Evolutionary conservation across 345 rosid genomes (phyloP), one percentile per base, ranked within the genome.

Genomic region (Anacardium occidentale): DNA sequence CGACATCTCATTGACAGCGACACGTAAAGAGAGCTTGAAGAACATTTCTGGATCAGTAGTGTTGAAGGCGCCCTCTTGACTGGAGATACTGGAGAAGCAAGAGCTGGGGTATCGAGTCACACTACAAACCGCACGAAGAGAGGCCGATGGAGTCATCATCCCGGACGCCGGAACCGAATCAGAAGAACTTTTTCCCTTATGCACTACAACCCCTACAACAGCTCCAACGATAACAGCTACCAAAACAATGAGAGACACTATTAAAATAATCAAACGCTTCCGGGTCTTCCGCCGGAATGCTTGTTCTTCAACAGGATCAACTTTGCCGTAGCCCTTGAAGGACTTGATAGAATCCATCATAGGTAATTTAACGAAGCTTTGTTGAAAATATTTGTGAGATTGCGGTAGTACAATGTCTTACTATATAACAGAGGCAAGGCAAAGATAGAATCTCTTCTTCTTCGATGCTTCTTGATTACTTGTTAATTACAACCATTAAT

Each of bases 251-350:
- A 57, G 56, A 75, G 91, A 83, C 77, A 84, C 70, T 2, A 61
- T n/a, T 24, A 89, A 53, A 51, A 89, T 69, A 64, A 88, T 70
- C 45, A 83, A 1, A 55, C 97, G 97, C 72, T 78, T 76, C 7
- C 93, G 81, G 7, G 92, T 81, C 65, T 81, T 92, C 47, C 68
- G 74, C 59, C 81, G 82, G 83, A 87, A 89, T 18, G 91, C 90
- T 68, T 63, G 78, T 69, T 90, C 76, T 73, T 89, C 89, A 13
- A 60, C 71, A 74, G 81, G 88, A 50, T 94, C 89, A 1, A 94
- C 98, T 77, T 94, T 91, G 18, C 93, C 97, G 69, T 94, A 94
- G 53, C 96, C 96, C 69, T 91, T 91, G 80, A 92, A 92, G 20
- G 97, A 94, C 6, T 85, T 86, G 65, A 91, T 79, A 0, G 95